A percentile compares a stretch with the other conserved stretches of the same genome.
These are phyloP conservation scores for Leishmania amazonensis DNA, from an alignment of 208 protist genomes.

Conservation along the genomic window DNA sequence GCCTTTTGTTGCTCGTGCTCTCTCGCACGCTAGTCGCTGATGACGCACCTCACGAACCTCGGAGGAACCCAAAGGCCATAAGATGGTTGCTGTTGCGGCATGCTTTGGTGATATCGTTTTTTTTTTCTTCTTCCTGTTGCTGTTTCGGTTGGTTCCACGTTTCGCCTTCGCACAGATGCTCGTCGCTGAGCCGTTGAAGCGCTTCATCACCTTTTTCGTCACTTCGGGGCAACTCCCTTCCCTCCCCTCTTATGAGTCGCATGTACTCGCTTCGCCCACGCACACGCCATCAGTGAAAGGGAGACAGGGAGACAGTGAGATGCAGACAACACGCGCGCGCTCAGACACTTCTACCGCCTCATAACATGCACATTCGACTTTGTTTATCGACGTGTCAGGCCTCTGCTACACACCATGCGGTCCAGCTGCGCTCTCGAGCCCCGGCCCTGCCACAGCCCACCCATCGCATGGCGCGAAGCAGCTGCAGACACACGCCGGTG, in stretches of 20 bases:
- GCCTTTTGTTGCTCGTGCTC: background rate
- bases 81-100: background rate
- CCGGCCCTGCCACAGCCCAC: background rate
- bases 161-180: background rate
- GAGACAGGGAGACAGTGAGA: background rate
- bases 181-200: background rate
- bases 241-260: background rate
- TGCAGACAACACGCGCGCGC: background rate
- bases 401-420: background rate
- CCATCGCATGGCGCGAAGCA: background rate
- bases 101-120: background rate
- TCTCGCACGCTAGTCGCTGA: background rate
- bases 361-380: background rate
- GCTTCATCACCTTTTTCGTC: background rate
- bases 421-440: background rate
- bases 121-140: too few relatives aligned
- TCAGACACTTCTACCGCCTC: background rate
- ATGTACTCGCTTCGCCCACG: background rate
- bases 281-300: background rate
- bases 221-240: background rate
- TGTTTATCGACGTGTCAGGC: background rate
- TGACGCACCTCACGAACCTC: background rate
- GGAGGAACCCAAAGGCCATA: background rate
- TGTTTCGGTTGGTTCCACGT: background rate
- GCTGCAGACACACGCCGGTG: background rate